Evolutionary conservation across 441 rosid genomes (phyloP).

Genomic region (Hura crepitans): DNA sequence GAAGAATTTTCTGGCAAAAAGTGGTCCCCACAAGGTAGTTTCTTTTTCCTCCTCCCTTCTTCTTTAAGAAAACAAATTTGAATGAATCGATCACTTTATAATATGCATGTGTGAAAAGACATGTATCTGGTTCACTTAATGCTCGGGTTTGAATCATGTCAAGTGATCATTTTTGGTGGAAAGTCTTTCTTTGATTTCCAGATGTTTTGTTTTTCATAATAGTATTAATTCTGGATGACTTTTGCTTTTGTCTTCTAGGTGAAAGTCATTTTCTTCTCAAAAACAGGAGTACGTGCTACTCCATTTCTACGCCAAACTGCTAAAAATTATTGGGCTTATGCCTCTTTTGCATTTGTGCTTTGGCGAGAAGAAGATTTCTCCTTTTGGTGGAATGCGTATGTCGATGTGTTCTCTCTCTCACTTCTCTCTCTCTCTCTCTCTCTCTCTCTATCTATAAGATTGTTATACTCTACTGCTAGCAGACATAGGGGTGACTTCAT

Average conservation of each 20-base stretch:
- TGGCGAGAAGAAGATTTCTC: constrained; percentile 96
- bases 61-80: neutral
- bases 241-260: constrained; percentile 48
- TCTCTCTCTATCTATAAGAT: neutral
- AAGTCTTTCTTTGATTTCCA: constrained; percentile 9
- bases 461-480: neutral
- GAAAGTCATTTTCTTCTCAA: constrained; percentile 87
- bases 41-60: neutral
- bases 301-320: constrained; percentile 81
- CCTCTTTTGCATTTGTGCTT: constrained; percentile 70
- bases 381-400: constrained; percentile 94
- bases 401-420: constrained; percentile 27
- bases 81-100: neutral
- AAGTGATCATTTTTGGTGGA: neutral
- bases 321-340: constrained; percentile 69
- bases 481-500: neutral
- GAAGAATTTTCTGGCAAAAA: constrained; percentile 49
- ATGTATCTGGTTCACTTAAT: neutral
- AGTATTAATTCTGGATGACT: constrained; percentile 5
- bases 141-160: neutral
- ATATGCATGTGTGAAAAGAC: neutral
- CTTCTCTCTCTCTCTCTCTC: too few species aligned
- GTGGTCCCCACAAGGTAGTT: constrained; percentile 59
- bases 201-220: neutral
- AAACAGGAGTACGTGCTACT: constrained; percentile 95